Base-by-base conservation (phyloP, 768 basidiomycete species). In the Tremella mesenterica region DNA sequence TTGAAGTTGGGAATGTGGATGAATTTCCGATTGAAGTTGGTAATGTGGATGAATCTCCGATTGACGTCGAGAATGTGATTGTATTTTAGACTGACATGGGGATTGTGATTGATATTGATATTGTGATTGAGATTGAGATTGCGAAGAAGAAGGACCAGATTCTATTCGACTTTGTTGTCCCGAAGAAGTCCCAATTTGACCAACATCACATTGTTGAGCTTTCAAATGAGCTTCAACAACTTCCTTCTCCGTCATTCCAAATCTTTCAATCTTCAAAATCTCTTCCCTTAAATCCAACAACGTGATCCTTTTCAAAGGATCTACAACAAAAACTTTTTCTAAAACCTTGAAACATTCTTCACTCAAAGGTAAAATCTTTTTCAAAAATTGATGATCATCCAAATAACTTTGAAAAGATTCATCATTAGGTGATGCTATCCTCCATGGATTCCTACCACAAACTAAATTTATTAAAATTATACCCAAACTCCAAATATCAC, bases 401-500 rank as follows among this genome's bases (percentile, higher is more conserved):
- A 86, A 78, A 74, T 88, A 99, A 0, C 80, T 78, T 14, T 75
- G 69, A 79, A 92, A 99, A 2, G 88, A 90, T 53, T 81, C 79
- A 73, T 90, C 86, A 23, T 61, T 65, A 3, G 70, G 63, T 39
- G 77, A 80, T 2, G 88, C 86, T 57, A 80, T 79, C 47, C 80
- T 77, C 89, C 88, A 91, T 2, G 86, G 86, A 63, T 83, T 83
- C 23, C 84, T 79, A 16, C 83, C 83, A 50, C 83, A 83, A 44
- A 85, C 81, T 75, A 93, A 80, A 72, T 88, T 91, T 60, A 85
- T 78, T 73, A 78, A 56, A 76, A 77, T 60, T 73, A 96, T 89
- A 29, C 91, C 93, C 41, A 67, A 49, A 25, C 62, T 92, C 93
- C 93, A 99, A 59, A 96, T 81, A 72, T 99, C 93, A 71, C 93